Evolutionary conservation across 1,139 yeast species (phyloP).

Genomic region (Hemisphaericaspora xylanilytica): DNA sequence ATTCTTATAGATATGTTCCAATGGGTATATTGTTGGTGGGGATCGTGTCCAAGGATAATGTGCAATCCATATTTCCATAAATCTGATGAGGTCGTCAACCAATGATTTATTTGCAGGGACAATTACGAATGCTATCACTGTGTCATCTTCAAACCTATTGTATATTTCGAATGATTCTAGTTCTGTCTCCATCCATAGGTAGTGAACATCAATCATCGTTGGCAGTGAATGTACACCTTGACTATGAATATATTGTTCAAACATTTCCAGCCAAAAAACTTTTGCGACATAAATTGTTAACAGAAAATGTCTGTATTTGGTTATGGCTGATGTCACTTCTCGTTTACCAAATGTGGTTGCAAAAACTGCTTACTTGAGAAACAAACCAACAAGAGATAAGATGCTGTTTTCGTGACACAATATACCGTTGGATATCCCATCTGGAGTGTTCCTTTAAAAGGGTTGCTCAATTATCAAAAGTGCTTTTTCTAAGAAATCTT

Average conservation of each 20-base stretch:
- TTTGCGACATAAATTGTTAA: too few relatives aligned
- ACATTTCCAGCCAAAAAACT: too few relatives aligned
- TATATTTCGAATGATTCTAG: slow-evolving; percentile 9
- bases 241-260: background rate
- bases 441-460: too few relatives aligned
- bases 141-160: slow-evolving; percentile 8
- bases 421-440: too few relatives aligned
- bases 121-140: slow-evolving; percentile 10
- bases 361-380: too few relatives aligned
- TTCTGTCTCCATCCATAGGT: slow-evolving; percentile 13
- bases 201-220: slow-evolving; percentile 6
- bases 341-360: too few relatives aligned
- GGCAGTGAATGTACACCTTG: background rate
- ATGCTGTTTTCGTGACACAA: too few relatives aligned
- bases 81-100: slow-evolving; percentile 6
- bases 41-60: slow-evolving; percentile 15
- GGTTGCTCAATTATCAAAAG: too few relatives aligned
- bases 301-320: too few relatives aligned
- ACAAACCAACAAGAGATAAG: too few relatives aligned
- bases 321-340: too few relatives aligned
- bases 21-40: slow-evolving; percentile 7
- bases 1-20: slow-evolving; percentile 5
- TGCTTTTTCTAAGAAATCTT: too few relatives aligned
- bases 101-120: slow-evolving; percentile 3
- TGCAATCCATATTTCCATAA: slow-evolving; percentile 10